A percentile compares a stretch with the other conserved stretches of the same genome.
Evolutionary conservation across 306 rosid species (phyloP).

Genomic region (Gastrolobium villosum): DNA sequence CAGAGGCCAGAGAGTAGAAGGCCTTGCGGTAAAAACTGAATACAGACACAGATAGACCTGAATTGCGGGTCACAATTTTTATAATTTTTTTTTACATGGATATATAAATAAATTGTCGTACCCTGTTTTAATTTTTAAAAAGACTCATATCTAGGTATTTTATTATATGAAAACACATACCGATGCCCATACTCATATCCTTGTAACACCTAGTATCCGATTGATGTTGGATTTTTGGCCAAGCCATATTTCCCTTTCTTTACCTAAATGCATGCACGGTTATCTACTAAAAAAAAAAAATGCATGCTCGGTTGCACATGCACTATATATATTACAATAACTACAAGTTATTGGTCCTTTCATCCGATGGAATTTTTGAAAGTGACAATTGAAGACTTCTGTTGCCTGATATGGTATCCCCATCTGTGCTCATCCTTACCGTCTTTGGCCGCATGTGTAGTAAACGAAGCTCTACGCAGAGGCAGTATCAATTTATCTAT

Average conservation of each 20-base stretch:
- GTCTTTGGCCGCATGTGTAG: background rate
- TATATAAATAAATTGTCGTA: background rate
- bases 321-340: too few relatives aligned
- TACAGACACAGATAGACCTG: background rate
- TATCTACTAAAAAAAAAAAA: too few relatives aligned
- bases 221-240: background rate
- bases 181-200: background rate
- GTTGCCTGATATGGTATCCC: background rate
- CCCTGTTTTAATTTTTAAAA: background rate
- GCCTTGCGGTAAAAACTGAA: background rate
- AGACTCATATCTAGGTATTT: background rate
- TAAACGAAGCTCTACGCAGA: background rate
- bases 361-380: constrained; percentile 18
- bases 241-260: background rate
- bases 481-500: background rate
- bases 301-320: too few relatives aligned
- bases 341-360: background rate
- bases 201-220: background rate
- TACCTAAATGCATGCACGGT: background rate
- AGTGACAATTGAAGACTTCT: constrained; percentile 26
- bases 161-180: background rate
- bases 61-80: background rate
- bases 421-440: background rate
- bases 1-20: background rate
- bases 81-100: background rate